phyloP scores from a whole-genome alignment of 257 asterid species.

The Hygrophila difformis region DNA sequence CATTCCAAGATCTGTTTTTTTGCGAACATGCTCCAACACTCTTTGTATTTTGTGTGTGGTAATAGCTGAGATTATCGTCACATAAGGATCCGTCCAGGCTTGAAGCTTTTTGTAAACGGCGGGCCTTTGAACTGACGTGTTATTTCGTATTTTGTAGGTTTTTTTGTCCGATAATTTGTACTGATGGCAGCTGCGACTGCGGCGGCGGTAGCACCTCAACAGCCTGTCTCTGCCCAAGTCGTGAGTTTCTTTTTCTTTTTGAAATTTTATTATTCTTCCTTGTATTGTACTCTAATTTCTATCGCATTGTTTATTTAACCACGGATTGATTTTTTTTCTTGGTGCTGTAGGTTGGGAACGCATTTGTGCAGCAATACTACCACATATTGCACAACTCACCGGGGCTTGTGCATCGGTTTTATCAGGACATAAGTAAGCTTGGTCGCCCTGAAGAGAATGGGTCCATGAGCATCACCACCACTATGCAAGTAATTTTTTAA shows the following conservation, averaged over 20 bases:
- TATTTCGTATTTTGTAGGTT: slow-evolving; percentile 28
- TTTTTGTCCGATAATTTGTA: slow-evolving; percentile 24
- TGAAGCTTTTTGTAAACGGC: no score
- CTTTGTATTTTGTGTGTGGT: no score
- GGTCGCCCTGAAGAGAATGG: slow-evolving; percentile 91
- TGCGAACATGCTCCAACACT: no score
- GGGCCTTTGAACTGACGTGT: no score
- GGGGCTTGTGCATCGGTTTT: slow-evolving; percentile 61
- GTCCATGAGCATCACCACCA: slow-evolving; percentile 67
- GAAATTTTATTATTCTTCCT: no score
- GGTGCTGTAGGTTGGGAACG: slow-evolving; percentile 66
- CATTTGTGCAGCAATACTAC: slow-evolving; percentile 90
- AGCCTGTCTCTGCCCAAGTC: slow-evolving; percentile 52
- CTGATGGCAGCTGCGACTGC: slow-evolving; percentile 38
- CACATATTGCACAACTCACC: slow-evolving; percentile 80
- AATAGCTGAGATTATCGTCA: no score
- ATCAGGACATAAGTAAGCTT: slow-evolving; percentile 81
- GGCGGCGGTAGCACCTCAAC: slow-evolving; percentile 33
- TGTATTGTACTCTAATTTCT: neutral
- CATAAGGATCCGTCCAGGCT: no score
- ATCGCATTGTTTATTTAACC: neutral
- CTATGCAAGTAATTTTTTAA: slow-evolving; percentile 55
- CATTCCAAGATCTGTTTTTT: no score
- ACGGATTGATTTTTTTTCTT: neutral
- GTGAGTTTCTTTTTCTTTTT: slow-evolving; percentile 29